These are phyloP conservation scores for Paradendryphiella salina DNA, from an alignment of 2,329 filamentous ascomycete species.

Conservation along the genomic window DNA sequence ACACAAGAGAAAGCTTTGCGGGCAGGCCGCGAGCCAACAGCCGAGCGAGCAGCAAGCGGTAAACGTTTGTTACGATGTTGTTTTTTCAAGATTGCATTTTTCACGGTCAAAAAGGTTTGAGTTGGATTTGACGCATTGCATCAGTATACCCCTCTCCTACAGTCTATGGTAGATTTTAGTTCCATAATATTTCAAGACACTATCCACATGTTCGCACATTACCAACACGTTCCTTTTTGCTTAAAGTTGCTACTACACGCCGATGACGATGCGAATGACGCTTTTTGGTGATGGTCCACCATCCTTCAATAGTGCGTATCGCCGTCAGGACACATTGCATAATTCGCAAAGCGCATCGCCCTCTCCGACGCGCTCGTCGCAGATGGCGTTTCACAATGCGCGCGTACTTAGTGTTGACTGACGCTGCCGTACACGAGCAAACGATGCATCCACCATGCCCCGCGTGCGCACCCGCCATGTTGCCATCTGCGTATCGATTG, in stretches of 20 bases:
- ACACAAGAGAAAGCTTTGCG: slow-evolving; percentile 53
- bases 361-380: background rate
- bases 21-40: slow-evolving; percentile 28
- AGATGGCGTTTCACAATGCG: slow-evolving; percentile 13
- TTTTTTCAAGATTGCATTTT: slow-evolving; percentile 6
- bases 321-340: slow-evolving; percentile 15
- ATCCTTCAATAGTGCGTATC: background rate
- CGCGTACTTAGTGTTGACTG: background rate
- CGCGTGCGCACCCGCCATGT: slow-evolving; percentile 38
- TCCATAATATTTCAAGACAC: slow-evolving; percentile 5
- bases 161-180: slow-evolving; percentile 6
- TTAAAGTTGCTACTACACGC: too few species aligned
- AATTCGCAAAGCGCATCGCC: slow-evolving; percentile 9
- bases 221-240: too few species aligned
- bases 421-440: slow-evolving; percentile 5
- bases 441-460: slow-evolving; percentile 26
- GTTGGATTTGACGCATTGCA: slow-evolving; percentile 11
- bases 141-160: slow-evolving; percentile 30
- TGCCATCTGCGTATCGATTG: slow-evolving; percentile 27
- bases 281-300: background rate
- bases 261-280: too few species aligned
- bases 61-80: slow-evolving; percentile 3
- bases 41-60: slow-evolving; percentile 17
- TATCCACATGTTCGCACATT: background rate
- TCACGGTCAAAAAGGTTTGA: slow-evolving; percentile 5